Evolutionary conservation across 1,284 basidiomycete species (phyloP), one percentile per base, ranked within the genome.

Genomic region (Hymenochaete sp.): DNA sequence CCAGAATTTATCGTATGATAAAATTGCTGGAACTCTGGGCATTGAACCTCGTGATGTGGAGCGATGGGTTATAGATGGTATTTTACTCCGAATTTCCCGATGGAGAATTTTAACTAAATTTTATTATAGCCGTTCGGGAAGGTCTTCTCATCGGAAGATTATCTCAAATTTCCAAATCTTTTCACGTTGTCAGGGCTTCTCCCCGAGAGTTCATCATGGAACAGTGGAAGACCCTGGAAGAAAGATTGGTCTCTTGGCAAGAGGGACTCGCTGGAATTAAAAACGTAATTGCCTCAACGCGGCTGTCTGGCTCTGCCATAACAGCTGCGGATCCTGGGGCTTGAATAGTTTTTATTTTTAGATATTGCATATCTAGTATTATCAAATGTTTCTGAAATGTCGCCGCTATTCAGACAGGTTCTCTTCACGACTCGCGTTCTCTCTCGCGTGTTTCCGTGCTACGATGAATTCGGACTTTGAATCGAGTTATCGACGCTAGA

Each of bases 41-140:
- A 74, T 93, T 9, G 73, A 81, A 29, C 57, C 66, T 19, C 67
- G 72, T 24, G 72, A 90, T 48, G 89, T 96, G 22, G 93, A 96
- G 62, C 80, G 77, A 57, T 95, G 89, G 90, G 82, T 85, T 41
- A 95, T 95, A 56, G 91, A 95, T 63, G 85, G 91, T 92, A 59
- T 47, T 70, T 59, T 14, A 22, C 10, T 10, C 10, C 26, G 27
- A 27, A 22, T 4, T 6, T 37, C 16, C 13, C 14, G 14, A 18
- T 22, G 7, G 2, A 28, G 39, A 19, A 21, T 27, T 28, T 13
- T 47, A 45, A 19, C 38, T 46, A 11, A 45, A 24, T 27, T 42
- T 41, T 32, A 16, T 45, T 39, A 14, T 52, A 93, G 92, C 86
- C 45, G 93, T 96, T 59, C 86, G 89, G 52, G 77, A 81, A 4